Percentiles rank a stretch among this genome's conserved stretches.
Evolutionary conservation across 1,284 basidiomycete species (phyloP).

Genomic region (Melanopsichium pennsylvanicum): DNA sequence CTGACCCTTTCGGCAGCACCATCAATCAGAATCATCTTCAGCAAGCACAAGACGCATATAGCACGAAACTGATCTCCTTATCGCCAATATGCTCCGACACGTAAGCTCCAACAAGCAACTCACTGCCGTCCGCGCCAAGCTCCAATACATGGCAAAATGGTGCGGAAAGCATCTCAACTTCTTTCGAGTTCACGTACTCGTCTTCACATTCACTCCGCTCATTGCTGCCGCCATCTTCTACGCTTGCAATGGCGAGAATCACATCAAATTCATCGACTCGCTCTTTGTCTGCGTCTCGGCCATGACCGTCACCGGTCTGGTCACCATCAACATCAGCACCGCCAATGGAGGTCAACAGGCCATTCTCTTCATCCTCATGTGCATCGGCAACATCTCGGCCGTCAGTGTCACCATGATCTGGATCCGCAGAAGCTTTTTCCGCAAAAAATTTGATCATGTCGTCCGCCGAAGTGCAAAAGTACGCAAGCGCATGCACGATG

Average conservation of each 20-base stretch:
- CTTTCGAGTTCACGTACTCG: slow-evolving; percentile 69
- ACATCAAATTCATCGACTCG: slow-evolving; percentile 74
- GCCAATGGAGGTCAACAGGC: slow-evolving; percentile 80
- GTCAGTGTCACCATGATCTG: slow-evolving; percentile 64
- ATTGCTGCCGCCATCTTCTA: slow-evolving; percentile 76
- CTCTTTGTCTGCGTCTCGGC: slow-evolving; percentile 79
- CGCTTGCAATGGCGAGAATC: slow-evolving; percentile 62
- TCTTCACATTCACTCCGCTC: slow-evolving; percentile 78
- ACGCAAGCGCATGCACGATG: slow-evolving; percentile 58
- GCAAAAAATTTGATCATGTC: slow-evolving; percentile 51
- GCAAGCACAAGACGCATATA: neutral
- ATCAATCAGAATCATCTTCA: neutral
- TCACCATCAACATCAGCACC: slow-evolving; percentile 76
- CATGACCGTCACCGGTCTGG: slow-evolving; percentile 80
- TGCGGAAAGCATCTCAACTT: slow-evolving; percentile 49
- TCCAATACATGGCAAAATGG: slow-evolving; percentile 22
- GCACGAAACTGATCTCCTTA: too few species aligned
- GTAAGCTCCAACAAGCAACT: slow-evolving; percentile 4
- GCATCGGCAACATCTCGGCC: slow-evolving; percentile 62
- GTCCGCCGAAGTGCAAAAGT: slow-evolving; percentile 47
- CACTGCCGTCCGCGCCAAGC: slow-evolving; percentile 4
- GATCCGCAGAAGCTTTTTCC: slow-evolving; percentile 62
- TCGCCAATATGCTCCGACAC: slow-evolving; percentile 5
- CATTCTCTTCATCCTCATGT: slow-evolving; percentile 69
- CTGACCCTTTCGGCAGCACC: slow-evolving; percentile 14